Evolutionary conservation across 148 eudicot species (phyloP).

Genomic region (Selenicereus undatus): DNA sequence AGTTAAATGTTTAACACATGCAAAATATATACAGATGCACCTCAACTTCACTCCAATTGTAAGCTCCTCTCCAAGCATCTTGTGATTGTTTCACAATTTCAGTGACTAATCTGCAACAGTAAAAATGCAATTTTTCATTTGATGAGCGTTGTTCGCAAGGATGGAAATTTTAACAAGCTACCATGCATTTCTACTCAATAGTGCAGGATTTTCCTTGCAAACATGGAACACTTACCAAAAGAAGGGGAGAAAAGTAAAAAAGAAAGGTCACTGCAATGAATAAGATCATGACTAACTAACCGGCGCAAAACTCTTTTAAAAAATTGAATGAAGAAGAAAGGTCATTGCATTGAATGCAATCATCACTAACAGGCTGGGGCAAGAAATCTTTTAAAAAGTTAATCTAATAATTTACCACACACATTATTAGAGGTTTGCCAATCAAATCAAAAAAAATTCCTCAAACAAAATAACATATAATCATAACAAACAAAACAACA

Average conservation of each 20-base stretch:
- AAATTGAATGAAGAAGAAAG: not conserved
- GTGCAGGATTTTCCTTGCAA: not conserved
- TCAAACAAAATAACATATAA: not conserved
- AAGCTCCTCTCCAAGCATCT: conserved; percentile 57
- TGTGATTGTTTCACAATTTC: conserved; percentile 71
- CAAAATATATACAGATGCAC: conserved; percentile 31
- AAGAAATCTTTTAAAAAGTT: not conserved
- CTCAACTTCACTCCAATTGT: conserved; percentile 81
- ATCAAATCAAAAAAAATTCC: not conserved
- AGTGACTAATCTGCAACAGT: conserved; percentile 58
- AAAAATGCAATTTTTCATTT: not conserved
- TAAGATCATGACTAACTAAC: not conserved
- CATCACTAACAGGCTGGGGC: not conserved
- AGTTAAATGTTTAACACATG: not conserved
- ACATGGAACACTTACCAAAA: not conserved
- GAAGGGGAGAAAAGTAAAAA: not conserved
- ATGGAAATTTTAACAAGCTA: not conserved
- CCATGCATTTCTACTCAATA: not conserved
- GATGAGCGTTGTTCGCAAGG: not conserved
- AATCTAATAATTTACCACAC: not conserved
- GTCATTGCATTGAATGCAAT: not conserved
- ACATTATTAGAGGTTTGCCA: not conserved
- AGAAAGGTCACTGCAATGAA: not conserved
- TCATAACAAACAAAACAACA: not conserved
- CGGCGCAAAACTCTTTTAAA: not conserved